These are phyloP conservation scores for Chlamydomonas applanata DNA, from an alignment of 139 green algal species.

Conservation along the genomic window DNA sequence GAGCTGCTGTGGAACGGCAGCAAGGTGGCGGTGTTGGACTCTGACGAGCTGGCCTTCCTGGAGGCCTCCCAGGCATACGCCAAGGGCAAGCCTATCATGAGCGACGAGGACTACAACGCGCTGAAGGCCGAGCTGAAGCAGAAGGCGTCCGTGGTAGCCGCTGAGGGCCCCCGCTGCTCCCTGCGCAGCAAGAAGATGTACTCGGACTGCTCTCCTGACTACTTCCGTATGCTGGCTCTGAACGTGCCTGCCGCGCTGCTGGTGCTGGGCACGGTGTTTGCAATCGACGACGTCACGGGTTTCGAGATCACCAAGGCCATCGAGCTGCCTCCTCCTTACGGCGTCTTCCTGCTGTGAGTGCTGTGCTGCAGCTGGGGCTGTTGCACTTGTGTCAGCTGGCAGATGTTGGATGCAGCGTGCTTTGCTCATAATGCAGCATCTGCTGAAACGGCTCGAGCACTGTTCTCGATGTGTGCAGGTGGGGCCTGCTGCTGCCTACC, in stretches of 20 bases:
- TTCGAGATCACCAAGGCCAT: slow-evolving; percentile 77
- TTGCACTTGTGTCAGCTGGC: background rate
- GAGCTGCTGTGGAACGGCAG: slow-evolving; percentile 85
- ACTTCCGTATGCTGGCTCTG: slow-evolving; percentile 79
- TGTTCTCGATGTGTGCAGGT: slow-evolving; percentile 30
- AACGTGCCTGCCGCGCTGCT: slow-evolving; percentile 81
- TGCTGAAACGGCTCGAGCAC: background rate
- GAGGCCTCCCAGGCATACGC: slow-evolving; percentile 69
- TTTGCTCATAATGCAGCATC: no score
- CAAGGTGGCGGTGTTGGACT: slow-evolving; percentile 64
- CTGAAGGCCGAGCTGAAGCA: slow-evolving; percentile 71
- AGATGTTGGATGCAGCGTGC: no score
- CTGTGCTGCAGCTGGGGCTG: no score
- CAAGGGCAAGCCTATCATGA: slow-evolving; percentile 72
- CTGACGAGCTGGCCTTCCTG: slow-evolving; percentile 83
- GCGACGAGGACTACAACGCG: slow-evolving; percentile 80
- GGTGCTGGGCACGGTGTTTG: slow-evolving; percentile 75
- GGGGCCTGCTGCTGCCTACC: slow-evolving; percentile 79
- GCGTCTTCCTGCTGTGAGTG: slow-evolving; percentile 65
- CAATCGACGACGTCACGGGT: slow-evolving; percentile 80
- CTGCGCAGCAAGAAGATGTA: slow-evolving; percentile 71
- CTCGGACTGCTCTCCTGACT: slow-evolving; percentile 52
- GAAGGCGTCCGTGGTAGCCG: slow-evolving; percentile 53
- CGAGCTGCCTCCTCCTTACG: slow-evolving; percentile 80
- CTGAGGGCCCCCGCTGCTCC: slow-evolving; percentile 76